Evolutionary conservation across 495 filamentous ascomycete genomes (phyloP).

Genomic region (Aspergillus mulundensis): DNA sequence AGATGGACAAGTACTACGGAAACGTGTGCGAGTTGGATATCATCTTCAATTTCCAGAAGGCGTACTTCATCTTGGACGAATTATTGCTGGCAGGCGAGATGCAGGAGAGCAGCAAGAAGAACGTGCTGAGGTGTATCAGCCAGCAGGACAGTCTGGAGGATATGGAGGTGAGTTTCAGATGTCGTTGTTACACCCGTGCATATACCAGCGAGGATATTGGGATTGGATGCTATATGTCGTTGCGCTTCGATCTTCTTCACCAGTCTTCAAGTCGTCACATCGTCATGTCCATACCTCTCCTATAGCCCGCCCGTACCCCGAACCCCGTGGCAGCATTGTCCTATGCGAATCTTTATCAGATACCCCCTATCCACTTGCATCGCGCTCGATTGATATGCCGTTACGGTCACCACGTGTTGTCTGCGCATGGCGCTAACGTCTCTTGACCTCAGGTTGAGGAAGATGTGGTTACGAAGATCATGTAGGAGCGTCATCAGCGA

Average conservation of each 20-base stretch:
- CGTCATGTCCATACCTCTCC: background rate
- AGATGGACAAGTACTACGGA: conserved; percentile 99
- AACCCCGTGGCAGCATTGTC: background rate
- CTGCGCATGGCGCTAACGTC: conserved; percentile 48
- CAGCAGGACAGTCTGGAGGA: conserved; percentile 94
- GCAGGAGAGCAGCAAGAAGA: conserved; percentile 99
- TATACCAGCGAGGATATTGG: background rate
- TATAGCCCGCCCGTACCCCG: background rate
- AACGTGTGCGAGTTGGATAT: conserved; percentile 99
- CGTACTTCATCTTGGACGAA: conserved; percentile 98
- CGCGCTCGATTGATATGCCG: background rate
- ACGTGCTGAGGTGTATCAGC: conserved; percentile 87
- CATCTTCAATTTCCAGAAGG: conserved; percentile 99
- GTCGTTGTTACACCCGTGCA: background rate
- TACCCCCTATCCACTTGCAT: background rate
- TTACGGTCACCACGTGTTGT: background rate
- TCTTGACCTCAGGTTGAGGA: conserved; percentile 77
- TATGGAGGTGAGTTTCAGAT: conserved; percentile 77
- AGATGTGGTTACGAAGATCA: conserved; percentile 88
- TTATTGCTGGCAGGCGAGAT: conserved; percentile 92
- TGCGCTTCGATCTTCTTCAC: background rate
- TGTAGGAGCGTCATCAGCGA: conserved; percentile 53
- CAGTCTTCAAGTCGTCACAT: background rate
- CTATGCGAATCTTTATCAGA: background rate
- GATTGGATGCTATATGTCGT: background rate